phyloP scores from a whole-genome alignment of 805 yeast species.

The Monosporozyma aerobia region DNA sequence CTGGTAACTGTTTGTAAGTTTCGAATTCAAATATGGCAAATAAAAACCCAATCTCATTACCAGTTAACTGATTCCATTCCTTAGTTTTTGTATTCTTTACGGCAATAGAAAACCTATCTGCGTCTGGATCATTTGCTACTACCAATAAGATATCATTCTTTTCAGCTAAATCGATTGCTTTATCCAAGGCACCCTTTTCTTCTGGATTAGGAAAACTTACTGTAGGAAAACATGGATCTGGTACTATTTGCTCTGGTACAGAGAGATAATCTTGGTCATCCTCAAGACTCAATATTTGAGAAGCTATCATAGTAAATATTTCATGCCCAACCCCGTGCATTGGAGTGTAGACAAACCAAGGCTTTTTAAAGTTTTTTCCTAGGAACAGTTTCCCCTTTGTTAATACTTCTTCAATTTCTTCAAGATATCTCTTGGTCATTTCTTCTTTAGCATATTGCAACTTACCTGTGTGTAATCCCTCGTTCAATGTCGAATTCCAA shows the following conservation, averaged over 20 bases:
- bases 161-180: slow-evolving; percentile 54
- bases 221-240: slow-evolving; percentile 82
- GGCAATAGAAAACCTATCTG: slow-evolving; percentile 85
- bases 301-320: slow-evolving; percentile 35
- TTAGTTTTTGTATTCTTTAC: slow-evolving; percentile 34
- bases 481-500: slow-evolving; percentile 31
- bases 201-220: slow-evolving; percentile 93
- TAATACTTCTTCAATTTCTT: slow-evolving; percentile 24
- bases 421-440: slow-evolving; percentile 34
- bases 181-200: slow-evolving; percentile 79
- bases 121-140: slow-evolving; percentile 93
- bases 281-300: slow-evolving; percentile 29
- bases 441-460: slow-evolving; percentile 37
- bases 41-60: slow-evolving; percentile 82
- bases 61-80: slow-evolving; percentile 73
- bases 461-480: slow-evolving; percentile 15
- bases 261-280: slow-evolving; percentile 29
- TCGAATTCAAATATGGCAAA: slow-evolving; percentile 61
- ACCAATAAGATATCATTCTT: slow-evolving; percentile 42
- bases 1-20: slow-evolving; percentile 16
- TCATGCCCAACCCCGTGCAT: slow-evolving; percentile 91
- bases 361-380: slow-evolving; percentile 11
- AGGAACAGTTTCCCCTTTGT: background rate
- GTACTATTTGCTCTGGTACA: slow-evolving; percentile 58
- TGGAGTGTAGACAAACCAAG: slow-evolving; percentile 73